Base-by-base conservation (phyloP, 1,139 yeast species). In the Geotrichum reessii region DNA sequence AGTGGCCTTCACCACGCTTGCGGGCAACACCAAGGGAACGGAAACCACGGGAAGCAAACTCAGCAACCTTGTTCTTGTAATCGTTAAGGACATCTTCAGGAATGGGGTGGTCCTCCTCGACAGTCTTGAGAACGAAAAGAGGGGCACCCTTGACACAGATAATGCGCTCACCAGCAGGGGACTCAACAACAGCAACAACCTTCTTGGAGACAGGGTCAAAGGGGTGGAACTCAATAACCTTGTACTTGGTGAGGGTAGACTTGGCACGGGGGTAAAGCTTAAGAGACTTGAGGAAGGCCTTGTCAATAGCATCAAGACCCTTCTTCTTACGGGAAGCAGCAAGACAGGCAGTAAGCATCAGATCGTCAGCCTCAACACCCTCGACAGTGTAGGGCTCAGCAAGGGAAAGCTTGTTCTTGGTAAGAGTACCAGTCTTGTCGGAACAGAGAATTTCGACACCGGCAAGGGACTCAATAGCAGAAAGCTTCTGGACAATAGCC, bases 371-470 rank as follows among this genome's bases (percentile, higher is more conserved):
- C 76, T 92, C 96, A 71, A 93, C 97, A 82, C 99, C 99, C 74
- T 89, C 96, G 72, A 93, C 98, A 75, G 97, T 91, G 89, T 91
- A 93, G 74, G 99, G 99, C 79, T 92, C 98, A 79, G 91, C 95
- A 73, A 92, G 83, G 62, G 98, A 89, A 74, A 89, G 74, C 83
- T 91, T 92, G 87, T 92, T 92, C 84, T 92, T 92, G 81, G 98
- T 92, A 78, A 92, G 84, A 71, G 98, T 92, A 86, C 98, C 98
- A 75, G 98, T 92, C 83, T 92, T 92, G 80, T 92, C 98, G 68
- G 98, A 92, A 85, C 98, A 92, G 76, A 92, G 86, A 77, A 92
- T 91, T 80, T 92, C 98, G 74, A 92, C 98, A 87, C 98, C 98
- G 69, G 98, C 98, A 71, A 92, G 83, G 65, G 97, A 91, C 82